These are phyloP conservation scores for Oryza longistaminata DNA, from an alignment of 176 grass and related monocot species.

Conservation along the genomic window DNA sequence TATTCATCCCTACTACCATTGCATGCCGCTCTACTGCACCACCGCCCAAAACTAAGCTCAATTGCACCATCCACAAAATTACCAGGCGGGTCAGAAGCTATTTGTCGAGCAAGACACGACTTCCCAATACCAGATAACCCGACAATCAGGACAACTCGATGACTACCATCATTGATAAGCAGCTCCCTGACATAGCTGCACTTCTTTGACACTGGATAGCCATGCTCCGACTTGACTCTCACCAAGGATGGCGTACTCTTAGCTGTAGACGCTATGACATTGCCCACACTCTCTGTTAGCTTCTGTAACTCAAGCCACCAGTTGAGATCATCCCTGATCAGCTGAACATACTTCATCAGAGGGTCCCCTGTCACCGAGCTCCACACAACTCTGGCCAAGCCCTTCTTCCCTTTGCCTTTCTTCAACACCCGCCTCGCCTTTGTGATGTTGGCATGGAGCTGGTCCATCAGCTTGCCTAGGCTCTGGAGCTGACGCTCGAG, in stretches of 20 bases:
- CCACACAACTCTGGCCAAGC: constrained; percentile 56
- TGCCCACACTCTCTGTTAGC: constrained; percentile 41
- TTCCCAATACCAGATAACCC: constrained; percentile 75
- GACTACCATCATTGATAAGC: constrained; percentile 42
- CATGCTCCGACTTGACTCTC: constrained; percentile 53
- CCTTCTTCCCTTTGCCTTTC: constrained; percentile 61
- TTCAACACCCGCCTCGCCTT: constrained; percentile 56
- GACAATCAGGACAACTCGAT: constrained; percentile 63
- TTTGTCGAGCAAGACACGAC: constrained; percentile 64
- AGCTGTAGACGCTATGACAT: constrained; percentile 42
- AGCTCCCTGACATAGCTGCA: constrained; percentile 49
- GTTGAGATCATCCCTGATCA: constrained; percentile 71
- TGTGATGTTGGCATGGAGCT: constrained; percentile 43
- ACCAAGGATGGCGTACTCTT: constrained; percentile 42
- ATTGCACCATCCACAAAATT: constrained; percentile 53
- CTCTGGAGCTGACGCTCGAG: constrained; percentile 64
- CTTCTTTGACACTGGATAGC: constrained; percentile 61
- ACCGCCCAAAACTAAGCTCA: constrained; percentile 60
- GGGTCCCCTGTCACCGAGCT: constrained; percentile 65
- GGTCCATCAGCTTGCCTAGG: constrained; percentile 49
- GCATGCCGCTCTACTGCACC: constrained; percentile 68
- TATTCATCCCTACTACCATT: constrained; percentile 58
- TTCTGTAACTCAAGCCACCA: constrained; percentile 76
- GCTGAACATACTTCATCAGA: constrained; percentile 50
- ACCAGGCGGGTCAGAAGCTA: constrained; percentile 51